Evolutionary conservation across 2,329 filamentous ascomycete species (phyloP), one percentile per base, ranked within the genome.

Genomic region (Aureobasidium uvarum): DNA sequence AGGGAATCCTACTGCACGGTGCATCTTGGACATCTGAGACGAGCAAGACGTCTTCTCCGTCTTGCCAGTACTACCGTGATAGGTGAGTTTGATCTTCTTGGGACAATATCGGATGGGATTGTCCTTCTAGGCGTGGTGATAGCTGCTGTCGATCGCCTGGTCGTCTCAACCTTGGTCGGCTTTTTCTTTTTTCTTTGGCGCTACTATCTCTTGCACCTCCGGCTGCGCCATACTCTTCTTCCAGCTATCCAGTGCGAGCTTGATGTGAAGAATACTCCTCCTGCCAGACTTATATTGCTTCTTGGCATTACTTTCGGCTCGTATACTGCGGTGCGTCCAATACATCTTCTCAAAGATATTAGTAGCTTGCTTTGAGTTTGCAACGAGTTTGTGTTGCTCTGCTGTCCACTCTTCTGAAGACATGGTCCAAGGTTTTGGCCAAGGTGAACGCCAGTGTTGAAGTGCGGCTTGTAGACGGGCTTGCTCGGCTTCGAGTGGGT

Each of bases 161-260:
- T 14, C 20, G 23, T 46, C 11, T 10, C 20, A 46, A 46, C n/a
- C 11, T n/a, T n/a, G 7, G 6, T 45, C 11, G 11, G 43, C 43
- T 5, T 1, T 1, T 3, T 4, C 1, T 20, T 11, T 10, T 11
- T n/a, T 23, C 18, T 45, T n/a, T 11, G n/a, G 3, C 3, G n/a
- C 7, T 45, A 7, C 8, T 23, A 6, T 50, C 46, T 50, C 13
- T 5, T 33, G 23, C 11, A 4, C 16, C 4, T 16, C 16, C 6
- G 5, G 8, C 20, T 7, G 2, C 13, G 1, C 46, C 13, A 50
- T 28, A 16, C 46, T 50, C 25, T 50, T 4, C 46, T 50, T 10
- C 25, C 25, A 50, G 25, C 25, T 18, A 31, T 31, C 46, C 1
- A 50, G 46, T 28, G 46, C 46, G 14, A 50, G 13, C 16, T 50